Conservation (phyloP, 176 grass and related monocot species). For the Secale cereale region DNA sequence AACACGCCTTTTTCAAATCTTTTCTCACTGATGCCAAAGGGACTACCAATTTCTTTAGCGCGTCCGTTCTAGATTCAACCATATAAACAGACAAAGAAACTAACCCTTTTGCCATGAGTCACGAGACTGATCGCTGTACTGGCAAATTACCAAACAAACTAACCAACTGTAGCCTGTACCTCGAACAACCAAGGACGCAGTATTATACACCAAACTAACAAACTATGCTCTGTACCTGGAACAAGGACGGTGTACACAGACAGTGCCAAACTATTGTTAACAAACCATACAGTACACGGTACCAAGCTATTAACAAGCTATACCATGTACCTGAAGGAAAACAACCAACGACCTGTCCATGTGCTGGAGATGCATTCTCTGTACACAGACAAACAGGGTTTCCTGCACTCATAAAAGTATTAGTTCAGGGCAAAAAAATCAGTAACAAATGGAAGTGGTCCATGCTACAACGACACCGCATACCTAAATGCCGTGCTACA, state of each 20-base stretch:
- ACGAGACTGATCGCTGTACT: not conserved
- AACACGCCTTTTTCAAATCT: not conserved
- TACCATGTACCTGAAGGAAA: not conserved
- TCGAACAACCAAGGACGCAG: not conserved
- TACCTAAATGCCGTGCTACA: not conserved
- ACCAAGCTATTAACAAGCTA: not conserved
- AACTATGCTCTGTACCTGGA: not conserved
- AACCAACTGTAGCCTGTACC: not conserved
- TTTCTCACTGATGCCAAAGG: not conserved
- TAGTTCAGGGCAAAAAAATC: not conserved
- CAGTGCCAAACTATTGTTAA: not conserved
- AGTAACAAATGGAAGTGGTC: not conserved
- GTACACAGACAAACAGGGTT: not conserved
- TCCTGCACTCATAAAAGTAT: not conserved
- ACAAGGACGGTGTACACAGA: not conserved
- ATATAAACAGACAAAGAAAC: not conserved
- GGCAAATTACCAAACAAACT: not conserved
- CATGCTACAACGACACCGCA: not conserved
- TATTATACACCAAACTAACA: not conserved
- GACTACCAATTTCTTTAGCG: not conserved
- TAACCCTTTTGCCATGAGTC: not conserved
- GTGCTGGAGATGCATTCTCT: not conserved
- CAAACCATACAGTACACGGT: not conserved
- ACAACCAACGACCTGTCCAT: not conserved
- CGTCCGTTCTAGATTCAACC: not conserved